Base-by-base conservation (phyloP, 306 rosid genomes). In the Vigna mungo region DNA sequence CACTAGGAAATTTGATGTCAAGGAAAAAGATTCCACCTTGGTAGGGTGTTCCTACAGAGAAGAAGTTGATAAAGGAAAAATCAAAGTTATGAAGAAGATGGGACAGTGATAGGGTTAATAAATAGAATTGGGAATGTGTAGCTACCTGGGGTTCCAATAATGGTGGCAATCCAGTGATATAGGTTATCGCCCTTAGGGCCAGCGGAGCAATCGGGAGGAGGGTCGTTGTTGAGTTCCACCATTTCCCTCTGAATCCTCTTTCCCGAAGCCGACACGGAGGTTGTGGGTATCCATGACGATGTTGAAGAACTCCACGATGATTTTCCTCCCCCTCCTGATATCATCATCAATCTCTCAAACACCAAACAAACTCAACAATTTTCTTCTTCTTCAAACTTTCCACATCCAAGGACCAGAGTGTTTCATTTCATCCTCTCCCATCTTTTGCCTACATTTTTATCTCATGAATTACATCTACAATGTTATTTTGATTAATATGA, bases 101-200 rank as follows among this genome's bases (percentile, higher is more conserved):
- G 17, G 8, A 49, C 16, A 53, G 27, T 61, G 2, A n/a, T 63
- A 58, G 25, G 20, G 30, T 7, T 58, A 58, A 58, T 21, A 20
- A 20, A 21, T 7, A 10, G 60, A 54, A 54, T 15, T 20, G 61
- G 30, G 9, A 15, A 15, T 16, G 20, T 14, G 20, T 51, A 25
- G 1, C 2, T 25, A 27, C 65, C 96, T 62, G 91, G 72, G 71
- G 96, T 86, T 2, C 98, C 98, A 12, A 90, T 83, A 47, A 94
- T 74, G 54, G 97, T 89, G n/a, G 97, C 98, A 49, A 94, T 83
- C 97, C 98, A 94, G 67, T 94, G 91, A 74, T 92, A 94, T 74
- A 94, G 93, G 73, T 94, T 94, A 82, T 94, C 98, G 15, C 98
- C 98, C 83, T 92, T 94, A 21, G 98, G 97, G 5, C 98, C 97